phyloP scores from a whole-genome alignment of 1,139 yeast species.

The Scheffersomyces segobiensis region DNA sequence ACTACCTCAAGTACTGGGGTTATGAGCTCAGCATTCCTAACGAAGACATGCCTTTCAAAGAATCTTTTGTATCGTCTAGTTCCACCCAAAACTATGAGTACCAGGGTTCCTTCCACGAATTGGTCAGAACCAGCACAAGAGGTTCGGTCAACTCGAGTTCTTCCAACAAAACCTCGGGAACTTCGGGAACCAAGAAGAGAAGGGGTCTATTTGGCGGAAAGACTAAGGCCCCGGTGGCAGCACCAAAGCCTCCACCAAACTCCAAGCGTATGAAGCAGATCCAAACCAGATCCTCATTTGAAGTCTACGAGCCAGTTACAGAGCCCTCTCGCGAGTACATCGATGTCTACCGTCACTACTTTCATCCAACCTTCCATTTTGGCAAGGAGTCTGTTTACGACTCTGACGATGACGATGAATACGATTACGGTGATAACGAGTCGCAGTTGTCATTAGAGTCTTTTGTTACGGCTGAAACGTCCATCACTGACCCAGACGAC shows the following conservation, averaged over 20 bases:
- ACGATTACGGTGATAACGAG: slow-evolving; percentile 16
- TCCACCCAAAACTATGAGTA: slow-evolving; percentile 14
- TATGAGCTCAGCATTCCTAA: slow-evolving; percentile 46
- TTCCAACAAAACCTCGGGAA: slow-evolving; percentile 23
- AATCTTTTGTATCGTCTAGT: slow-evolving; percentile 37
- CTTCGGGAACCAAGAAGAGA: slow-evolving; percentile 6
- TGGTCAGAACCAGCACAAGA: slow-evolving; percentile 28
- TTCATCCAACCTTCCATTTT: slow-evolving; percentile 22
- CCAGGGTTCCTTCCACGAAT: slow-evolving; percentile 20
- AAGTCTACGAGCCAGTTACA: slow-evolving; percentile 27
- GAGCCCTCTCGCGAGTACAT: slow-evolving; percentile 24
- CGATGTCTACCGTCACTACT: slow-evolving; percentile 23
- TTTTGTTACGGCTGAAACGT: slow-evolving; percentile 40
- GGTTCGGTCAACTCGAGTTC: slow-evolving; percentile 27
- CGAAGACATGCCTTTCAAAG: slow-evolving; percentile 33
- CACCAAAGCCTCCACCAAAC: slow-evolving; percentile 15
- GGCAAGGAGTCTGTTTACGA: slow-evolving; percentile 16
- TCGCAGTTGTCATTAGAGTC: slow-evolving; percentile 32
- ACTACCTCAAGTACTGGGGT: slow-evolving; percentile 62
- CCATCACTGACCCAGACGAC: slow-evolving; percentile 22
- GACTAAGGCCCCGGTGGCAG: slow-evolving; percentile 6
- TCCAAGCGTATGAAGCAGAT: slow-evolving; percentile 30
- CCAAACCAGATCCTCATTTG: slow-evolving; percentile 30
- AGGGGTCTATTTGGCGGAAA: slow-evolving; percentile 14
- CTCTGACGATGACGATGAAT: slow-evolving; percentile 16